A percentile compares a stretch with the other conserved stretches of the same genome.
Conservation (phyloP, 192 early-diverging fungal species). For the Glomus cerebriforme region DNA sequence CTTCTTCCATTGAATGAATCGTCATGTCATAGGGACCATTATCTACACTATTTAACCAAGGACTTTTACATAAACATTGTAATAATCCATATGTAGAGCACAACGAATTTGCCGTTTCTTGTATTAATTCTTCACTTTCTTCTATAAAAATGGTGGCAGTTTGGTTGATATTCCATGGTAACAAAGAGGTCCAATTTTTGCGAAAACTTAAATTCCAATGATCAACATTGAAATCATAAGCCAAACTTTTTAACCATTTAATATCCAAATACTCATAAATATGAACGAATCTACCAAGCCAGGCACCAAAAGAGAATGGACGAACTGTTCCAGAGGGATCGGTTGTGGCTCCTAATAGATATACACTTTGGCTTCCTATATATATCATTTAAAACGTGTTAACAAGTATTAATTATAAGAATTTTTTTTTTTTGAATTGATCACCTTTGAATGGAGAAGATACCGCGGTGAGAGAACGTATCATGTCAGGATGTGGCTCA, state of each 20-base stretch:
- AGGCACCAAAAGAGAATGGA: slow-evolving; percentile 19
- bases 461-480: slow-evolving; percentile 9
- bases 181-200: neutral
- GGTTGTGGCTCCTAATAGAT: neutral
- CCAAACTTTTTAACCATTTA: slow-evolving; percentile 17
- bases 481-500: slow-evolving; percentile 26
- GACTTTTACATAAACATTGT: slow-evolving; percentile 21
- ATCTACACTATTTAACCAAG: slow-evolving; percentile 13
- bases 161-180: neutral
- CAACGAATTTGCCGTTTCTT: neutral
- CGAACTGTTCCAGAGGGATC: neutral
- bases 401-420: neutral
- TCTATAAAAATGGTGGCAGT: neutral
- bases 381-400: neutral
- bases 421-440: neutral
- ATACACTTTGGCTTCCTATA: slow-evolving; percentile 17
- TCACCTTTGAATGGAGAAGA: slow-evolving; percentile 17
- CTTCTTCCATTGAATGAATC: slow-evolving; percentile 27
- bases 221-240: slow-evolving; percentile 21
- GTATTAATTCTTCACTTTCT: neutral
- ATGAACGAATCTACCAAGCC: slow-evolving; percentile 23
- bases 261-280: slow-evolving; percentile 24
- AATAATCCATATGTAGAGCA: neutral
- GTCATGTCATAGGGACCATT: slow-evolving; percentile 25
- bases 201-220: slow-evolving; percentile 21